phyloP scores from a whole-genome alignment of 1,284 basidiomycete genomes.

The Heterobasidion occidentale region DNA sequence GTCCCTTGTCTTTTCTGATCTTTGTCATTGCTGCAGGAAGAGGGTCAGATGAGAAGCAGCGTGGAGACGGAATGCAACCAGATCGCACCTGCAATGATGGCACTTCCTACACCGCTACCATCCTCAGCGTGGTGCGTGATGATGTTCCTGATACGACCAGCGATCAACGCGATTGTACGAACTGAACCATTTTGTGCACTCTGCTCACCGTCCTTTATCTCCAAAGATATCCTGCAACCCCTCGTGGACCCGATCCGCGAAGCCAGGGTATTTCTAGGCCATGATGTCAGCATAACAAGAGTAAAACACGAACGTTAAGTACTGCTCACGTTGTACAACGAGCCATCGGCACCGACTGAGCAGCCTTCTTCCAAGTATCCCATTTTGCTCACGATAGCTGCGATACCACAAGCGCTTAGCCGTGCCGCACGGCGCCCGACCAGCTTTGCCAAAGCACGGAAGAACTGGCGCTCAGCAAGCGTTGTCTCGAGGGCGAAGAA shows the following conservation, averaged over 20 bases:
- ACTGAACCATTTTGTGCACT: background rate
- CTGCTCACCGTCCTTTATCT: constrained; percentile 76
- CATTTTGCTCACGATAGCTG: constrained; percentile 90
- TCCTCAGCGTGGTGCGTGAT: constrained; percentile 90
- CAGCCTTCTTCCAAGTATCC: constrained; percentile 87
- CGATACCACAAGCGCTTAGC: constrained; percentile 88
- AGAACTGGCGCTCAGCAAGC: constrained; percentile 90
- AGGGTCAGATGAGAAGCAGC: background rate
- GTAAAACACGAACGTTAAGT: background rate
- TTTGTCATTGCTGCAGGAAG: constrained; percentile 51
- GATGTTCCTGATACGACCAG: constrained; percentile 53
- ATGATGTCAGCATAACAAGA: background rate
- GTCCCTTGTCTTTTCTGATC: constrained; percentile 40
- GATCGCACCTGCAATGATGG: constrained; percentile 82
- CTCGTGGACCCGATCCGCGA: constrained; percentile 83
- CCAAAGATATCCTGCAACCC: constrained; percentile 90
- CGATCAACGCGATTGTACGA: background rate
- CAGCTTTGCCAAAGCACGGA: constrained; percentile 84
- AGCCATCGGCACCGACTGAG: constrained; percentile 86
- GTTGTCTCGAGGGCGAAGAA: constrained; percentile 95
- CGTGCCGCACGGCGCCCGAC: constrained; percentile 88
- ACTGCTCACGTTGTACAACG: constrained; percentile 80
- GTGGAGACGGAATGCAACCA: background rate
- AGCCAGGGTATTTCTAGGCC: constrained; percentile 87
- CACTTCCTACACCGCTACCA: constrained; percentile 92